phyloP scores from a whole-genome alignment of 2,329 filamentous ascomycete genomes.

The Anthostomella pinea region DNA sequence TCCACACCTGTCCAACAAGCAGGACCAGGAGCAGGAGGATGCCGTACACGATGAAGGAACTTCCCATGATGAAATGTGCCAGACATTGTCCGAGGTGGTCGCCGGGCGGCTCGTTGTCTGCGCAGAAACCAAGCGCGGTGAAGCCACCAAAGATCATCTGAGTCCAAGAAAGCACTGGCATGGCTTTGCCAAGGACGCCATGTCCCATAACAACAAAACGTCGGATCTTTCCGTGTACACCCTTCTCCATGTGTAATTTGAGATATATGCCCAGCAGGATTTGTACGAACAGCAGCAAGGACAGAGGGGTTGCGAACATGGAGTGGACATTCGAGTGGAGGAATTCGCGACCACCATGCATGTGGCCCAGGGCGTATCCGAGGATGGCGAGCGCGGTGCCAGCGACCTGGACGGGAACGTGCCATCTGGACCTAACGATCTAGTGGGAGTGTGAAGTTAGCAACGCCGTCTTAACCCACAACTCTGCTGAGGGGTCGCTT shows the following conservation, averaged over 20 bases:
- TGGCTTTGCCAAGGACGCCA: conserved; percentile 77
- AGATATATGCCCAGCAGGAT: conserved; percentile 81
- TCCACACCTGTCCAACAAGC: conserved; percentile 83
- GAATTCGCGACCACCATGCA: conserved; percentile 87
- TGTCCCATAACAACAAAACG: conserved; percentile 70
- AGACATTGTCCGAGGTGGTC: conserved; percentile 91
- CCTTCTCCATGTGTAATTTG: conserved; percentile 82
- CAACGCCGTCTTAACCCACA: conserved; percentile 9
- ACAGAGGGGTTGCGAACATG: conserved; percentile 74
- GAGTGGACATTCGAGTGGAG: conserved; percentile 71
- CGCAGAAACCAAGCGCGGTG: conserved; percentile 87
- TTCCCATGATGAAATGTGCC: conserved; percentile 98
- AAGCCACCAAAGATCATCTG: conserved; percentile 98
- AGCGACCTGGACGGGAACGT: conserved; percentile 81
- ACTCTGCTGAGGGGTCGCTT: conserved; percentile 36
- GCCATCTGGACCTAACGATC: conserved; percentile 89
- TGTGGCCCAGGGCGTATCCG: conserved; percentile 88
- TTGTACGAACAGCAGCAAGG: conserved; percentile 75
- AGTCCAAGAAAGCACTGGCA: conserved; percentile 84
- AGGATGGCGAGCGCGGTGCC: conserved; percentile 73
- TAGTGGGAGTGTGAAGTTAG: conserved; percentile 36
- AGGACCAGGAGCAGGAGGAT: conserved; percentile 83
- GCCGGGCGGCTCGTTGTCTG: too few species aligned
- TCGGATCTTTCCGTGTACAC: conserved; percentile 76
- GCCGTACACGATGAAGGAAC: conserved; percentile 92